Percentiles rank a stretch among this genome's conserved stretches.
These are phyloP conservation scores for Meyerozyma elateridarum DNA, from an alignment of 1,139 yeast species.

Conservation along the genomic window DNA sequence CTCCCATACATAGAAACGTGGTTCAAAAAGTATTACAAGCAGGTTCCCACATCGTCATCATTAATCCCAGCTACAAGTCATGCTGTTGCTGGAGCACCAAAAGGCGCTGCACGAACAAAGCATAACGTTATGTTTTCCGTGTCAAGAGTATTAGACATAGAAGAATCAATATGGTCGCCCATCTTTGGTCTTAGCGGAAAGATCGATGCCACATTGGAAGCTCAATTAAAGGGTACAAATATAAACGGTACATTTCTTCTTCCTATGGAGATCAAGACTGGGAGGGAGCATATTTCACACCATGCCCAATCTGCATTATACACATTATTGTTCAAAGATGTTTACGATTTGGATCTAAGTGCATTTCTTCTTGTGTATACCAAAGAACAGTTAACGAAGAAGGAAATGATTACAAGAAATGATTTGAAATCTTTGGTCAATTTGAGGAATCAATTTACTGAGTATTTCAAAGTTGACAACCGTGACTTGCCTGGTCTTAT, in stretches of 20 bases:
- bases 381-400: conserved; percentile 50
- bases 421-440: conserved; percentile 62
- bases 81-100: not conserved
- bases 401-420: conserved; percentile 49
- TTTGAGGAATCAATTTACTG: conserved; percentile 67
- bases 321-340: conserved; percentile 70
- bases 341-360: conserved; percentile 64
- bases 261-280: conserved; percentile 91
- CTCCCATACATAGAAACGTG: conserved; percentile 60
- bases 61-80: conserved; percentile 29
- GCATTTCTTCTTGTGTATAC: conserved; percentile 75
- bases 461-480: conserved; percentile 47
- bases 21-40: conserved; percentile 46
- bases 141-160: conserved; percentile 70
- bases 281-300: conserved; percentile 62
- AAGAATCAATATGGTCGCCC: conserved; percentile 91
- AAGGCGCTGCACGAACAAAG: conserved; percentile 18
- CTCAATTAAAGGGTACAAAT: conserved; percentile 29
- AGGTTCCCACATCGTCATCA: conserved; percentile 16
- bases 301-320: conserved; percentile 88
- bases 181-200: conserved; percentile 87
- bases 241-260: conserved; percentile 43
- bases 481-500: conserved; percentile 57
- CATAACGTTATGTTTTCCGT: conserved; percentile 44
- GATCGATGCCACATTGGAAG: conserved; percentile 82